Evolutionary conservation across 2,329 filamentous ascomycete genomes (phyloP), one percentile per base, ranked within the genome.

Genomic region (Kalmusia sp.): DNA sequence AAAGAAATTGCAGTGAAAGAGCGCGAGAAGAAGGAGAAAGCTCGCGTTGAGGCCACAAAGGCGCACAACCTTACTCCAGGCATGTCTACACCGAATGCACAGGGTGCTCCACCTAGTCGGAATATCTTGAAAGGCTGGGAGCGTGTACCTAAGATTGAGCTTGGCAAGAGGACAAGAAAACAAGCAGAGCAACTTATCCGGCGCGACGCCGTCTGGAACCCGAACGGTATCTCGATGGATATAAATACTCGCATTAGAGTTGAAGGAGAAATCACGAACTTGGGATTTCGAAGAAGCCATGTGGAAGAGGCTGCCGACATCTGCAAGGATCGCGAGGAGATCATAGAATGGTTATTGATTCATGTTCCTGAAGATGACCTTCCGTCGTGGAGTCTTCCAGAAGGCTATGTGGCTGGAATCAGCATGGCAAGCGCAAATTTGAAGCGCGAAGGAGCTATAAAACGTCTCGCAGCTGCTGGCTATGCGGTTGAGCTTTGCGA

Each of bases 311-410:
- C 95, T 7, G 85, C 90, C 1, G 86, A 86, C 38, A 87, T 93
- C 65, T 97, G 93, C 78, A 96, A 93, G 73, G 92, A 96, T 70
- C 84, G 89, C 25, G 93, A 97, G 71, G 95, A 99, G 76, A 88
- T 92, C 14, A 82, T 99, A 2, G 93, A 98, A 72, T 99, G 95
- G 95, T 82, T 99, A 14, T 83, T 99, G 43, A 93, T 98, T 46
- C 93, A 99, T 74, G 92, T 99, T 2, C 95, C 95, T 1, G 95
- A 99, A 70, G 95, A 99, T 70, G 95, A 98, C 67, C 79, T 98
- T n/a, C 95, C 95, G 1, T 81, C 84, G 6, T 98, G 93, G 92
- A 91, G 91, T 63, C 79, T 99, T 35, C 95, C 95, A 0, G 93
- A 96, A 75, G 90, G 88, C 56, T 99, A 99, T 72, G 87, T 90